Evolutionary conservation across 495 filamentous ascomycete species (phyloP), one percentile per base, ranked within the genome.

Genomic region (Podospora conica): DNA sequence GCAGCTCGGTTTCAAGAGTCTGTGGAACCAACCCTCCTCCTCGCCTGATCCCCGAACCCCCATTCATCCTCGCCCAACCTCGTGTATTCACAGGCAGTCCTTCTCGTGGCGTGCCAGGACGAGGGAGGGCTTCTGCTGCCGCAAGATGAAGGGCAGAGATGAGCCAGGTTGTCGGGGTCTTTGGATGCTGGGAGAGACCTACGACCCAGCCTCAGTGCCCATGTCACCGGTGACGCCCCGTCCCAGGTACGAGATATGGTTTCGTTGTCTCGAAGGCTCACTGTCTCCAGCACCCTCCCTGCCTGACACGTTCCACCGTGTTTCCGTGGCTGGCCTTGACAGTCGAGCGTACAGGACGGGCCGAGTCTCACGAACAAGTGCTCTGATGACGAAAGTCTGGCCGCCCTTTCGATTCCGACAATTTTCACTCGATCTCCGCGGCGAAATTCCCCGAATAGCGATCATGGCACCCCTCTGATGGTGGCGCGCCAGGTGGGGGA

Each of bases 231-330:
- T 57, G 22, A 24, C 58, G 20, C 23, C 58, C 23, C 24, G 58
- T 27, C 27, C 58, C 25, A 57, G 55, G 22, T 15, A 29, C 28
- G 28, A 23, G 48, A 33, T 69, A 61, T 64, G 23, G 25, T 23
- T 10, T 31, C 60, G 20, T 27, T 60, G 56, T 69, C 68, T 63
- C 24, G 55, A n/a, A 40, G 40, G 40, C 9, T 48, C 8, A n/a
- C 18, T n/a, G 40, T 48, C 40, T 48, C 40, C 40, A 48, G 40
- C 40, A 48, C 40, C 33, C 40, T 48, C 40, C 33, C 40, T 48
- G 58, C 56, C 68, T 71, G 69, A 67, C 69, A 71, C 67, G 66
- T 69, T 66, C 23, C 64, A 68, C 67, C 22, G 58, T 64, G 65
- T 61, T 58, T 68, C 68, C 23, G 58, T 70, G 66, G 63, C 67